Conservation (phyloP, 257 asterid genomes). For the Primulina tabacum region DNA sequence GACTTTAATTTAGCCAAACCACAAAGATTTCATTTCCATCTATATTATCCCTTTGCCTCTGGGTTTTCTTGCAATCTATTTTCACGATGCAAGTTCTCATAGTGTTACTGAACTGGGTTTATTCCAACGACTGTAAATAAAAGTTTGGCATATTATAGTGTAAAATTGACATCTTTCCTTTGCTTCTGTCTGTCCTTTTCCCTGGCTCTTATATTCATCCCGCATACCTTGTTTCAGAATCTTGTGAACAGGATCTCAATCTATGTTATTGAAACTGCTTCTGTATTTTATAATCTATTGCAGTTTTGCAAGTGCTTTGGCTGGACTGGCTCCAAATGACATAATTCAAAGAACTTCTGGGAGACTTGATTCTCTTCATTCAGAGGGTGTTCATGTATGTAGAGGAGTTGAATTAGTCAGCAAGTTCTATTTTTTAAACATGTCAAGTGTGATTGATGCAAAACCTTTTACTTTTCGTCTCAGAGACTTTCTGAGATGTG, state of each 20-base stretch:
- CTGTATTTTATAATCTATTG: constrained; percentile 18
- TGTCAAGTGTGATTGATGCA: constrained; percentile 13
- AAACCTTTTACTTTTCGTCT: constrained; percentile 23
- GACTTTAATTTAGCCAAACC: no score
- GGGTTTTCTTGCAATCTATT: background rate
- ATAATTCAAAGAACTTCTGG: constrained; percentile 69
- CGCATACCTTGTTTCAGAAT: background rate
- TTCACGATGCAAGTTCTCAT: background rate
- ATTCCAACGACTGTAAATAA: background rate
- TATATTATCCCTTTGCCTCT: background rate
- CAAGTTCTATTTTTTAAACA: background rate
- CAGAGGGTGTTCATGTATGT: constrained; percentile 98
- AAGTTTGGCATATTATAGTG: constrained; percentile 5
- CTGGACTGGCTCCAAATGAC: constrained; percentile 78
- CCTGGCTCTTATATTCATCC: background rate
- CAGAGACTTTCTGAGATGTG: constrained; percentile 98
- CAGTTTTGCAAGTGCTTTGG: constrained; percentile 84
- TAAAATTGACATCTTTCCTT: background rate
- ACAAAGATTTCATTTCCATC: no score
- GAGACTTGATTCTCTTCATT: constrained; percentile 91
- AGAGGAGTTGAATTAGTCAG: constrained; percentile 21
- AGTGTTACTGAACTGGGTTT: background rate
- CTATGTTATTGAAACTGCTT: constrained; percentile 12
- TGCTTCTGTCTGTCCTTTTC: constrained; percentile 5
- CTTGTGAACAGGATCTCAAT: constrained; percentile 14